Base-by-base conservation (phyloP, 257 asterid species). In the Phtheirospermum japonicum region DNA sequence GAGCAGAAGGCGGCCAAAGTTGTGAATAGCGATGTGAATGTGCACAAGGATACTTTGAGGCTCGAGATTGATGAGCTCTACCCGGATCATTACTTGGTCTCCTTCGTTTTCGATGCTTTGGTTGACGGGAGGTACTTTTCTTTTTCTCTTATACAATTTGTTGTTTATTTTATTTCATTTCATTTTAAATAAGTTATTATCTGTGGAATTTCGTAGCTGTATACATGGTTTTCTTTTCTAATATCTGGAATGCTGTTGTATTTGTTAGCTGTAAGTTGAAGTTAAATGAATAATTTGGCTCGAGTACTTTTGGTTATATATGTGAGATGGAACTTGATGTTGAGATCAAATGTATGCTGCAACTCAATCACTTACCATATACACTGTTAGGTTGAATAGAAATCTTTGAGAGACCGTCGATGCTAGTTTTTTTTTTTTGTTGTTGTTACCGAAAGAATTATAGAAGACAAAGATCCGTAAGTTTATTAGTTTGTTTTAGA, bases 51-150 rank as follows among this genome's bases (percentile, higher is more conserved):
- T 57, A 88, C 94, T 1, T 78, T 91, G 33, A 77, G 39, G 82
- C 71, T 91, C 64, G 83, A 81, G 42, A 59, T 80, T 59, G 96
- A 91, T 63, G 88, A 72, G 68, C 56, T 20, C 61, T 49, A 73
- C 70, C 78, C 58, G 12, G 91, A 86, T 76, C 77, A 71, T 55
- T 87, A 80, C 72, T 69, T 91, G 86, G 84, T 91, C 64, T 71
- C 86, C 58, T 91, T 91, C 73, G 81, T 83, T 17, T 91, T 91
- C 49, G 98, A 91, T 82, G 98, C 98, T 52, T 34, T 86, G 75
- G 87, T 88, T 30, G 89, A 86, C 74, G 98, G 98, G 65, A 88
- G 97, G 98, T 91, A 73, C 55, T n/a, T 12, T n/a, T 42, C 11
- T 6, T 6, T 13, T 5, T 0, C 9, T 46, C 26, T 4, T n/a